Base-by-base conservation (phyloP, 1,284 basidiomycete species). In the Neonothopanus nambi region DNA sequence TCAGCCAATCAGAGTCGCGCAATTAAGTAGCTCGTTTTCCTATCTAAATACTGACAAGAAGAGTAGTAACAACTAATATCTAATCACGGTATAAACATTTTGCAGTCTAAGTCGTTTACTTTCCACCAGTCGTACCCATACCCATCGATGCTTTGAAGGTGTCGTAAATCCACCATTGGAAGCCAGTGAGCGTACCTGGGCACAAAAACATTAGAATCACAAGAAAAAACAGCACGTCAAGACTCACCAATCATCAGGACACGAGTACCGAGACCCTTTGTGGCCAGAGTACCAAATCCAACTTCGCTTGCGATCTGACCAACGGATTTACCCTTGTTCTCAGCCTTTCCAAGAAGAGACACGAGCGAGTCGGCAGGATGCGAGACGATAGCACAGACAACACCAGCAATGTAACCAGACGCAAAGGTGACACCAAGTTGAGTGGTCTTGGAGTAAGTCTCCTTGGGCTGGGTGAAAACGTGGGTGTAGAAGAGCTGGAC, bases 81-180 rank as follows among this genome's bases (percentile, higher is more conserved):
- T 20, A 24, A 49, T 26, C 18, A 8, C 21, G 37, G n/a, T 24
- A n/a, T 37, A 30, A 39, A 23, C 9, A 39, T 17, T 37, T 47
- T 23, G 20, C 7, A 23, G 37, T 23, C 37, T 28, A 17, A n/a
- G 38, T 39, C 18, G 60, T 71, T 73, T 87, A 91, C 75, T 91
- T 91, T 69, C 89, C 89, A 75, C 89, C 89, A 33, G 89, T 90
- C 47, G 89, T 92, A 53, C 89, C 89, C 67, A 89, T 75, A 62
- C 89, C 89, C 84, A 91, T 87, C 51, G 84, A 67, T 26, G 80
- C 59, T 79, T 91, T 92, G 82, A 90, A 91, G 49, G 80, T 74
- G 65, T 91, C 89, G 68, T 91, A 91, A 70, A 91, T 91, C 89
- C 89, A 91, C 89, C 89, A 91, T 77, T 91, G 89, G 87, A 91